These are phyloP conservation scores for Gymnopilus dilepis DNA, from an alignment of 768 basidiomycete genomes.

Conservation along the genomic window DNA sequence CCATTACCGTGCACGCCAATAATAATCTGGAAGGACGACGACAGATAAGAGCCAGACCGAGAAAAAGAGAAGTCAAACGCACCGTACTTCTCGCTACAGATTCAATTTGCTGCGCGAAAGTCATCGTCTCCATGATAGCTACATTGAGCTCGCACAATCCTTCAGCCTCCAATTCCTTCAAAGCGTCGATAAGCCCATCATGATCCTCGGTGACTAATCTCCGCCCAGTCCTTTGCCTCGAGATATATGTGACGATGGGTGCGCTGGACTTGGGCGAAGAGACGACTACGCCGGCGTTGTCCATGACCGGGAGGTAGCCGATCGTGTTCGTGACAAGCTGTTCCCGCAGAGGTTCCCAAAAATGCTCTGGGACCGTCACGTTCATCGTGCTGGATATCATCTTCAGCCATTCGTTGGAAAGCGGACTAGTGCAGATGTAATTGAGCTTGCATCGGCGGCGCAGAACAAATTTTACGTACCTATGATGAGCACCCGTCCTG, in stretches of 20 bases:
- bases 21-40: constrained; percentile 24
- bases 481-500: constrained; percentile 62
- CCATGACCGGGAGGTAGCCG: constrained; percentile 29
- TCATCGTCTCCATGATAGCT: constrained; percentile 27
- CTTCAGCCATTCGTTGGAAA: constrained; percentile 11
- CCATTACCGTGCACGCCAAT: constrained; percentile 63
- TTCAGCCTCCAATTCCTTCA: constrained; percentile 27
- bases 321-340: constrained; percentile 34
- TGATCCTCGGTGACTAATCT: constrained; percentile 28
- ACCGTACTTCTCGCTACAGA: constrained; percentile 29
- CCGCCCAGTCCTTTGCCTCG: constrained; percentile 48
- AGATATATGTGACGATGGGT: constrained; percentile 60
- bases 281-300: constrained; percentile 21
- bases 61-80: constrained; percentile 11
- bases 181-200: constrained; percentile 25
- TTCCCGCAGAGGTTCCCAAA: constrained; percentile 40
- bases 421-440: not conserved
- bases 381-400: constrained; percentile 44
- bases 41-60: not conserved
- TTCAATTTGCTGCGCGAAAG: constrained; percentile 26
- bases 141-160: constrained; percentile 29
- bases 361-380: constrained; percentile 31
- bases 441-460: constrained; percentile 25
- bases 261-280: constrained; percentile 14
- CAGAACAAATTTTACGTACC: constrained; percentile 23